Percentiles rank a stretch among this genome's conserved stretches.
phyloP scores from a whole-genome alignment of 1,139 yeast genomes.

The Kodamaea sp. region DNA sequence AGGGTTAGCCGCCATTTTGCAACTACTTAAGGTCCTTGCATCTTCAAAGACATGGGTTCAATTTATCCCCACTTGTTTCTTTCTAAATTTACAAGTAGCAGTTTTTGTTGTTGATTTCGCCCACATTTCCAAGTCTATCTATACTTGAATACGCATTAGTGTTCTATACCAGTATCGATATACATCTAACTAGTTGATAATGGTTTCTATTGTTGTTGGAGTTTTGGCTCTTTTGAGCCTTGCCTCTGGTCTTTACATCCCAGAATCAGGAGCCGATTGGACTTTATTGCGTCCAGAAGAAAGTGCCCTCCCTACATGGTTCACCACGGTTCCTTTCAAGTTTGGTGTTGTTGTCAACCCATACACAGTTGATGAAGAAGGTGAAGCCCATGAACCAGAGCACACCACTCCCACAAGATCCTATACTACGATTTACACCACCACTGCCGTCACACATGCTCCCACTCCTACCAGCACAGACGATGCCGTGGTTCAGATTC shows the following conservation, averaged over 20 bases:
- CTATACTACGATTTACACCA: conserved; percentile 20
- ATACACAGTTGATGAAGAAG: conserved; percentile 19
- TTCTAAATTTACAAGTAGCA: too few relatives aligned
- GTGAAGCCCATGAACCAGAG: conserved; percentile 14
- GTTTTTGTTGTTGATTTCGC: too few relatives aligned
- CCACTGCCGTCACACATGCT: conserved; percentile 22
- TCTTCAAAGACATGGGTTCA: too few relatives aligned
- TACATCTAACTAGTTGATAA: too few relatives aligned
- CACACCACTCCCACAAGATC: conserved; percentile 16
- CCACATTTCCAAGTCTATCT: too few relatives aligned
- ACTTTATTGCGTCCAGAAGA: conserved; percentile 28
- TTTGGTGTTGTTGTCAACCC: conserved; percentile 41
- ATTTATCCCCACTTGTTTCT: too few relatives aligned
- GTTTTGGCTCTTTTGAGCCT: neutral
- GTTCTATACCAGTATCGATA: too few relatives aligned
- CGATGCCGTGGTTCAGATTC: conserved; percentile 27
- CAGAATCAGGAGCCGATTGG: conserved; percentile 40
- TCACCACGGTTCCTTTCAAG: conserved; percentile 28
- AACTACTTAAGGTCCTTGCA: too few relatives aligned
- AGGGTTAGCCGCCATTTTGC: too few relatives aligned
- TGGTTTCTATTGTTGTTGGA: neutral
- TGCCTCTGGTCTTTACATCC: conserved; percentile 23
- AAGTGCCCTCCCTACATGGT: conserved; percentile 20
- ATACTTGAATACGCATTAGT: too few relatives aligned
- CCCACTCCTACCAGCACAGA: conserved; percentile 28